Base-by-base conservation (phyloP, 257 asterid species). In the Solanum chiquidenum region DNA sequence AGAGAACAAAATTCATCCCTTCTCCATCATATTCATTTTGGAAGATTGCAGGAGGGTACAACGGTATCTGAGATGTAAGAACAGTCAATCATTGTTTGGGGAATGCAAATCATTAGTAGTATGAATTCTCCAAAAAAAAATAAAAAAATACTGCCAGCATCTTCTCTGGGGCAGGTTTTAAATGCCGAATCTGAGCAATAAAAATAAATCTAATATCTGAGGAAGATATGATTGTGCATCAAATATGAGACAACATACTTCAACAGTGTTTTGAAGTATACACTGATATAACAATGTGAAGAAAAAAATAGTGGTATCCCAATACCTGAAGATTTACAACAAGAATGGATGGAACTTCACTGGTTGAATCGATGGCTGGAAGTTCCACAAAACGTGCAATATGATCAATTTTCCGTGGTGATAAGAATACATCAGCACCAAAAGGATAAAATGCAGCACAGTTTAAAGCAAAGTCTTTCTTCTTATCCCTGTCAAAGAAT, bases 321-420 rank as follows among this genome's bases (percentile, higher is more conserved):
- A 84, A 85, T 91, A 94, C 99, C 99, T 97, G 99, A 91, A 97
- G 95, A 89, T 97, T 97, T 84, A 97, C 96, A 58, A 95, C 94
- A 86, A 97, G 99, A 88, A 97, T 88, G 6, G 99, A 87, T 58
- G 98, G 98, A 87, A 95, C 74, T 60, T 94, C 98, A 83, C 94
- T 93, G 33, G 89, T 84, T 33, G 96, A 91, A 73, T 93, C 95
- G 52, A 93, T 40, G 20, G 94, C 83, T 44, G 99, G 99, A 88
- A 97, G 98, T 90, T 97, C 96, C 49, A 97, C 98, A 88, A 93
- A 94, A 69, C 96, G 96, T 35, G 99, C 98, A 16, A 97, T 87
- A 66, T 95, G 99, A 90, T 94, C 93, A 62, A 97, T 94, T 92
- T 97, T 97, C 83, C 92, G 90, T 64, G 98, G 94, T 88, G 98